Evolutionary conservation across 148 eudicot species (phyloP).

Genomic region (Diospyros lotus): DNA sequence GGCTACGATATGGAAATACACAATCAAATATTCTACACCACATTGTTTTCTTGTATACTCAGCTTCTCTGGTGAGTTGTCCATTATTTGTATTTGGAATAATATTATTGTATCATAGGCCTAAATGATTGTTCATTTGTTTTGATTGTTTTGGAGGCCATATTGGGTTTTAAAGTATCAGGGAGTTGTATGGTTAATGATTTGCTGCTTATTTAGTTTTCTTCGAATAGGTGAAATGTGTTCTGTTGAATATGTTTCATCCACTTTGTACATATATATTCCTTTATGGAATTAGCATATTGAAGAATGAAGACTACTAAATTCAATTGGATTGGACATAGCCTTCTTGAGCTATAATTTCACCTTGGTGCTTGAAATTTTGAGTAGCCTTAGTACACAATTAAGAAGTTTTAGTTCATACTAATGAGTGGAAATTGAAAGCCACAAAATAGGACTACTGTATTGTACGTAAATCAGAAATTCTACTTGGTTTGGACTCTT

Average conservation of each 20-base stretch:
- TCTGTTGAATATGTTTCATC: not conserved
- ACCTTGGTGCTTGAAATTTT: not conserved
- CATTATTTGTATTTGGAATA: not conserved
- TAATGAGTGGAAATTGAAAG: not conserved
- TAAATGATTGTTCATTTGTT: not conserved
- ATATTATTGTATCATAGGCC: not conserved
- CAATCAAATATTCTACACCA: constrained; percentile 95
- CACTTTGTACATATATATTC: not conserved
- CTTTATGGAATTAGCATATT: not conserved
- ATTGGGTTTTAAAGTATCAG: not conserved
- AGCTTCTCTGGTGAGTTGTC: constrained; percentile 67
- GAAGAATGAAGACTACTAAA: not conserved
- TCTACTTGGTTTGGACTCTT: not conserved
- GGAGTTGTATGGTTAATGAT: not conserved
- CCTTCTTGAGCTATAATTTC: not conserved
- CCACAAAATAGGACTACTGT: not conserved
- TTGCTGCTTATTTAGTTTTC: too few species aligned
- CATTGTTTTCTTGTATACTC: constrained; percentile 85
- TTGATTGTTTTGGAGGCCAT: not conserved
- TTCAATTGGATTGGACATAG: not conserved
- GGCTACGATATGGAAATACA: constrained; percentile 98
- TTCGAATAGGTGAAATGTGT: too few species aligned
- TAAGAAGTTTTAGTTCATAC: not conserved
- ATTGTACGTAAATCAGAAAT: not conserved
- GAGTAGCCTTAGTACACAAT: not conserved